Conservation (phyloP, 805 yeast genomes). For the Hanseniaspora valbyensis region DNA sequence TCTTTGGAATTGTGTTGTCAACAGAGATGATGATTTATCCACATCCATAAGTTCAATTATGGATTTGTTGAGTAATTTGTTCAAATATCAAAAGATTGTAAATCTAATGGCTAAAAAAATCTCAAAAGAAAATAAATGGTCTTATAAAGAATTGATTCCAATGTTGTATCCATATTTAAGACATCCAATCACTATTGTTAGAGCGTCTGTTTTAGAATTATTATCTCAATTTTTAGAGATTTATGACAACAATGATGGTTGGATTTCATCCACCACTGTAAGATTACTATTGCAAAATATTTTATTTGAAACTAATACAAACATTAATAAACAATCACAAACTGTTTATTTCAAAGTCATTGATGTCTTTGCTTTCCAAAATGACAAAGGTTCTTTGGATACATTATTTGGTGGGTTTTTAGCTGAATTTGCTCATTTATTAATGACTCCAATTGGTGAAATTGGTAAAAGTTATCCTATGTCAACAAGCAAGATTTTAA, state of each 20-base stretch:
- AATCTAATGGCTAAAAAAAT: constrained; percentile 44
- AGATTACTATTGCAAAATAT: constrained; percentile 78
- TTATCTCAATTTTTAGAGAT: constrained; percentile 61
- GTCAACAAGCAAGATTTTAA: constrained; percentile 61
- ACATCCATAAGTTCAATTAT: constrained; percentile 93
- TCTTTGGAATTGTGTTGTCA: constrained; percentile 82
- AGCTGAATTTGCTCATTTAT: constrained; percentile 48
- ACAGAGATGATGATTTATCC: constrained; percentile 80
- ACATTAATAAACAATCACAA: constrained; percentile 53
- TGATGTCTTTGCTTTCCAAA: constrained; percentile 31
- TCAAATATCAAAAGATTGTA: constrained; percentile 69
- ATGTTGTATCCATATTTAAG: constrained; percentile 83
- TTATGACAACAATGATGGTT: constrained; percentile 44
- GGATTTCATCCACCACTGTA: constrained; percentile 68
- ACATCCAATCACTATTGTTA: constrained; percentile 83
- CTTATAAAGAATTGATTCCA: constrained; percentile 74
- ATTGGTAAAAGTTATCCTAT: constrained; percentile 78
- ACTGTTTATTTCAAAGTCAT: constrained; percentile 51
- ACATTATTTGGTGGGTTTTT: constrained; percentile 45
- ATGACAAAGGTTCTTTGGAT: constrained; percentile 29
- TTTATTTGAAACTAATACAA: constrained; percentile 75
- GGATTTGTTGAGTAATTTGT: constrained; percentile 82
- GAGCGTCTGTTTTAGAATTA: constrained; percentile 77
- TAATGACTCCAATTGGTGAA: constrained; percentile 91
- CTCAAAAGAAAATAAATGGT: constrained; percentile 45